phyloP scores from a whole-genome alignment of 2,329 filamentous ascomycete species.

The Colletotrichum falcatum region DNA sequence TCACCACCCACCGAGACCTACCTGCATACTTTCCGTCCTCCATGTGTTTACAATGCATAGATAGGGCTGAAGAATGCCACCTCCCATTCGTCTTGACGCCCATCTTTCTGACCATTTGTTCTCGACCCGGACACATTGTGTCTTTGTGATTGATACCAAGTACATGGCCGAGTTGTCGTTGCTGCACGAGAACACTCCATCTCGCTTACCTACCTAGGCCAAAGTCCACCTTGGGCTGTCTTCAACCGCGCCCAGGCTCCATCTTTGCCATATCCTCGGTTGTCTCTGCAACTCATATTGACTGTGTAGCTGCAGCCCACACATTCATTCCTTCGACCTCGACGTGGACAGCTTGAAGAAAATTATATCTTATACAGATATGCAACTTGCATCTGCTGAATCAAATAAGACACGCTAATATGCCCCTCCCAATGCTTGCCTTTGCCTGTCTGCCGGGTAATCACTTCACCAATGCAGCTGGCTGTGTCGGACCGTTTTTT shows the following conservation, averaged over 20 bases:
- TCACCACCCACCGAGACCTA: slow-evolving; percentile 11
- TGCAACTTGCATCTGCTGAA: slow-evolving; percentile 17
- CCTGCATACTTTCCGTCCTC: not conserved
- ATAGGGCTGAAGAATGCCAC: slow-evolving; percentile 30
- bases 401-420: slow-evolving; percentile 31
- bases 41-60: not conserved
- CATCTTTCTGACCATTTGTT: no score
- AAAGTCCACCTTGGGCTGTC: slow-evolving; percentile 1
- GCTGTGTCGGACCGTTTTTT: not conserved
- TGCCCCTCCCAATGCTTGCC: slow-evolving; percentile 22
- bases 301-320: not conserved
- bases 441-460: slow-evolving; percentile 8
- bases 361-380: slow-evolving; percentile 6
- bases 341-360: not conserved
- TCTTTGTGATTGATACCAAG: slow-evolving; percentile 4
- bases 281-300: not conserved
- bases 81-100: not conserved
- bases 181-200: slow-evolving; percentile 12
- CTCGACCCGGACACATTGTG: not conserved
- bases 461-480: slow-evolving; percentile 24
- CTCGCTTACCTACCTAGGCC: slow-evolving; percentile 18
- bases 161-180: not conserved
- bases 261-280: slow-evolving; percentile 4
- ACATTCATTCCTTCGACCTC: not conserved
- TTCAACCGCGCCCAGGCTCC: slow-evolving; percentile 10